These are phyloP conservation scores for Microcyclospora pomicola DNA, from an alignment of 2,329 filamentous ascomycete genomes.

Conservation along the genomic window DNA sequence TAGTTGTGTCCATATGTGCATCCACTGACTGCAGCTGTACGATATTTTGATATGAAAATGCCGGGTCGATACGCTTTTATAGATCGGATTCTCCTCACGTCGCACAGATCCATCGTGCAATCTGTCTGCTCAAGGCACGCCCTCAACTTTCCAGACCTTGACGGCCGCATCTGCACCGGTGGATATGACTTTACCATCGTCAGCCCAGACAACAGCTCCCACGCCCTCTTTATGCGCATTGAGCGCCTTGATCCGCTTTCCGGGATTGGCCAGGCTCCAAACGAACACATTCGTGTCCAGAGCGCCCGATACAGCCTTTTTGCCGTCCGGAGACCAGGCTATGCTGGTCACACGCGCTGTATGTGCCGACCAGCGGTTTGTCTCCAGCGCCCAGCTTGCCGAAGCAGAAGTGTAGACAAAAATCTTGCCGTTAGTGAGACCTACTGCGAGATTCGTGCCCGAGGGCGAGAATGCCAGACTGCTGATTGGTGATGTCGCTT, in stretches of 20 bases:
- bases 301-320: conserved; percentile 68
- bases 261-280: conserved; percentile 76
- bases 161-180: conserved; percentile 78
- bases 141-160: conserved; percentile 68
- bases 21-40: too few relatives aligned
- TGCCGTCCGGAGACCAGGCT: conserved; percentile 65
- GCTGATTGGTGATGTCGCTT: conserved; percentile 59
- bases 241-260: conserved; percentile 65
- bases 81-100: too few relatives aligned
- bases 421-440: conserved; percentile 76
- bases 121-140: conserved; percentile 10
- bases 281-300: conserved; percentile 87
- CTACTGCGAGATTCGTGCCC: conserved; percentile 66
- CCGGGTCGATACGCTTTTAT: too few relatives aligned
- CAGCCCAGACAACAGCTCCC: conserved; percentile 71
- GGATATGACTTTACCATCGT: conserved; percentile 54
- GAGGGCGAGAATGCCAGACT: conserved; percentile 69
- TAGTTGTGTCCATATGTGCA: too few relatives aligned
- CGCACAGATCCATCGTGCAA: too few relatives aligned
- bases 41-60: too few relatives aligned
- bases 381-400: conserved; percentile 51
- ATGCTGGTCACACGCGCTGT: conserved; percentile 54
- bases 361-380: conserved; percentile 64
- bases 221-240: conserved; percentile 97
- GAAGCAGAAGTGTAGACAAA: conserved; percentile 50